Evolutionary conservation across 2,329 filamentous ascomycete species (phyloP).

Genomic region (Tothia fuscella): DNA sequence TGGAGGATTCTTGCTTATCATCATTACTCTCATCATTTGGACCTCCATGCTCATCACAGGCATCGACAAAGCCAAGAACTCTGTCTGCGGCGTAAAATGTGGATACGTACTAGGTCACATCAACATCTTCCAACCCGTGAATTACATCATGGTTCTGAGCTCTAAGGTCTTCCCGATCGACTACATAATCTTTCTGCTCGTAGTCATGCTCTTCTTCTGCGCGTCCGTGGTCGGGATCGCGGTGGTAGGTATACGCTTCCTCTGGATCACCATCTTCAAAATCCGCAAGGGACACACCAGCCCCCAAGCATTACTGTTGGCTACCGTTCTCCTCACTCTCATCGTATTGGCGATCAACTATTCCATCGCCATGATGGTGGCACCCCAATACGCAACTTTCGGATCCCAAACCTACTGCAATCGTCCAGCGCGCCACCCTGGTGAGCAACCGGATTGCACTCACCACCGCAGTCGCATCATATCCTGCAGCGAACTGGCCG

Average conservation of each 20-base stretch:
- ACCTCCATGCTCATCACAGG: conserved; percentile 89
- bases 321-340: conserved; percentile 80
- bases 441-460: conserved; percentile 63
- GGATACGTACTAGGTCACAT: conserved; percentile 83
- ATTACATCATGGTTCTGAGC: conserved; percentile 74
- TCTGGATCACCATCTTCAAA: conserved; percentile 89
- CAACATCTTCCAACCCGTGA: conserved; percentile 90
- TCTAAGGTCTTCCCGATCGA: conserved; percentile 82
- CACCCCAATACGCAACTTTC: conserved; percentile 87
- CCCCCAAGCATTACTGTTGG: conserved; percentile 81
- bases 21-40: conserved; percentile 66
- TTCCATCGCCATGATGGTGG: conserved; percentile 81
- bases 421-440: conserved; percentile 48
- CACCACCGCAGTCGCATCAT: conserved; percentile 59
- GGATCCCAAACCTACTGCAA: conserved; percentile 92
- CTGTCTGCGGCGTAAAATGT: conserved; percentile 77
- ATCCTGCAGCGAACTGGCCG: conserved; percentile 67
- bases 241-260: conserved; percentile 81
- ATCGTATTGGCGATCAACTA: conserved; percentile 91
- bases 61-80: conserved; percentile 95
- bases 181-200: conserved; percentile 75
- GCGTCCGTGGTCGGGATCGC: conserved; percentile 80
- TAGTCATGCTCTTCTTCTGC: conserved; percentile 80
- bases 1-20: conserved; percentile 65
- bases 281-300: conserved; percentile 81